These are phyloP conservation scores for Botryotinia narcissicola DNA, from an alignment of 2,329 filamentous ascomycete species.

Conservation along the genomic window DNA sequence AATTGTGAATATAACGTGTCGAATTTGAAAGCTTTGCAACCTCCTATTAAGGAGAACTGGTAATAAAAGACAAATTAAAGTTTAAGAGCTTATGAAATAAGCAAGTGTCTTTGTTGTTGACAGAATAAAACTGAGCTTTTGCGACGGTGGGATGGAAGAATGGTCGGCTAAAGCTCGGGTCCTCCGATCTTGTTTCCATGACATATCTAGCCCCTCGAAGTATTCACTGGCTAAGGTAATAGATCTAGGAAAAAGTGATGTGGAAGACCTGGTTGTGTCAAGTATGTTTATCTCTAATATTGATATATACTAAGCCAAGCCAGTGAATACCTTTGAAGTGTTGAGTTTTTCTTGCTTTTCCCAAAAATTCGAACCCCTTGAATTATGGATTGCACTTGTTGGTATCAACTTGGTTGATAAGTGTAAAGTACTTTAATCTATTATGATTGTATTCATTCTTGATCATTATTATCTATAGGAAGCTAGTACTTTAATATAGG, in stretches of 20 bases:
- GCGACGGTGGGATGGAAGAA: not conserved
- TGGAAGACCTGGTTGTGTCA: not conserved
- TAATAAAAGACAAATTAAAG: not conserved
- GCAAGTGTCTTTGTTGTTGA: not conserved
- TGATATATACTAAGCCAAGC: not conserved
- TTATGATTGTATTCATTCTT: too few species aligned
- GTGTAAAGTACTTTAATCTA: too few species aligned
- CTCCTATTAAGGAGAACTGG: accelerated
- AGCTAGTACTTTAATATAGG: too few species aligned
- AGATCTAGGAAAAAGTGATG: accelerated
- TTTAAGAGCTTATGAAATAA: not conserved
- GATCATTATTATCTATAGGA: too few species aligned
- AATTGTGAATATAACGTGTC: not conserved
- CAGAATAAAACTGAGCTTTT: not conserved
- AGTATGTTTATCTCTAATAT: not conserved
- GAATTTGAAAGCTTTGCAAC: not conserved
- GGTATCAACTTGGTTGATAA: too few species aligned
- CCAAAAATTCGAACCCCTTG: not conserved
- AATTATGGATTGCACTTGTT: not conserved
- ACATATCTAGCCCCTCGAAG: not conserved
- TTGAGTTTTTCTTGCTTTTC: not conserved
- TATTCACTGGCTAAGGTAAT: not conserved
- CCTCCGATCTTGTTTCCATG: not conserved
- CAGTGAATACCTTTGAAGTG: not conserved
- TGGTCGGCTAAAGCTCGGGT: not conserved